Conservation (phyloP, 2,329 filamentous ascomycete species). For the Clathrospora elynae region DNA sequence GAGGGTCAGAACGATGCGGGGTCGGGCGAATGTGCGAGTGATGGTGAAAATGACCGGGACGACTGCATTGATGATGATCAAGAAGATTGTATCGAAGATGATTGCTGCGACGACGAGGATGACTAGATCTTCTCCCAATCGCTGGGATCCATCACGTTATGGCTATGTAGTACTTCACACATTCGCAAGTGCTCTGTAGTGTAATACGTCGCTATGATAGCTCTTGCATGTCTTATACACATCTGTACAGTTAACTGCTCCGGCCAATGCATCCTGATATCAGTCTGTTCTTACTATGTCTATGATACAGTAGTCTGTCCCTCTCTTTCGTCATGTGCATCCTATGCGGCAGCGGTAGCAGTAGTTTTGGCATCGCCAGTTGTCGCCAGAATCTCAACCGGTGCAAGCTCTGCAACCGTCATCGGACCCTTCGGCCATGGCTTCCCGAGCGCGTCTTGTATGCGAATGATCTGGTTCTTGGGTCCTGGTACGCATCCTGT, state of each 20-base stretch:
- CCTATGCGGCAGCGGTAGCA: constrained; percentile 16
- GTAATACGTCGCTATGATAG: too few species aligned
- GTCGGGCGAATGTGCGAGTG: too few species aligned
- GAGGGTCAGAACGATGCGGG: too few species aligned
- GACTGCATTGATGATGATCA: neutral
- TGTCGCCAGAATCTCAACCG: constrained; percentile 15
- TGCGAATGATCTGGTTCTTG: constrained; percentile 80
- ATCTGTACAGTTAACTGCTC: too few species aligned
- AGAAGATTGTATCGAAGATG: constrained; percentile 2
- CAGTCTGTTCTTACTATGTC: too few species aligned
- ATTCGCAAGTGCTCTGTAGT: too few species aligned
- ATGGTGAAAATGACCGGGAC: too few species aligned
- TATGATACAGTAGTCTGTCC: constrained; percentile 15
- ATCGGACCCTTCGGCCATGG: constrained; percentile 64
- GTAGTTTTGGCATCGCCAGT: constrained; percentile 14
- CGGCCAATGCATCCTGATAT: neutral
- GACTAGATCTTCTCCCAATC: too few species aligned
- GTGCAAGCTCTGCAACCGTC: constrained; percentile 30
- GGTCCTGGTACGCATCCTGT: constrained; percentile 78
- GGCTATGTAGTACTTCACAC: too few species aligned
- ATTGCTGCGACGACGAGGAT: constrained; percentile 1
- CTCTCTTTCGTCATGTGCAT: neutral
- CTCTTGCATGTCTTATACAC: too few species aligned
- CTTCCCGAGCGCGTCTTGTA: constrained; percentile 93
- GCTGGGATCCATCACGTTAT: too few species aligned